Evolutionary conservation across 2,329 filamentous ascomycete species (phyloP).

Genomic region (Paracorniculantispora psalliotae): DNA sequence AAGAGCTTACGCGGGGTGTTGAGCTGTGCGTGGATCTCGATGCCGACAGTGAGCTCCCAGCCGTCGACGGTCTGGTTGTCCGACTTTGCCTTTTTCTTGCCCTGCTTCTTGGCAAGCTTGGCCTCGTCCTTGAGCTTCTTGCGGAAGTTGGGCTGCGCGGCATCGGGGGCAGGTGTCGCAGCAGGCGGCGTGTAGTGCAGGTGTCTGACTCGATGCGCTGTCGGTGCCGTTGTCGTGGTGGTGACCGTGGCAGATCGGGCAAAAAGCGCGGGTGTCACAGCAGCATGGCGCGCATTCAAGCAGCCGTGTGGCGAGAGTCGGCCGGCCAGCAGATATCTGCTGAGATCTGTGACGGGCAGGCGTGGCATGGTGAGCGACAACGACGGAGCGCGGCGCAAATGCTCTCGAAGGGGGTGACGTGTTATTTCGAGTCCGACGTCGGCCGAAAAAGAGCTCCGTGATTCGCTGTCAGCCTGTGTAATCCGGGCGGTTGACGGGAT

Average conservation of each 20-base stretch:
- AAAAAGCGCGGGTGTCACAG: conserved; percentile 17
- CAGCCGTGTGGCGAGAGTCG: conserved; percentile 40
- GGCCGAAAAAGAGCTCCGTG: background rate
- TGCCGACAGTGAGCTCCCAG: conserved; percentile 93
- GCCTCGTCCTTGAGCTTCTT: conserved; percentile 69
- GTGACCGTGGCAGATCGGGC: conserved; percentile 14
- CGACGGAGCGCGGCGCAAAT: background rate
- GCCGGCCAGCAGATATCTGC: conserved; percentile 46
- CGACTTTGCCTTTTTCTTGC: conserved; percentile 41
- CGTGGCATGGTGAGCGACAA: conserved; percentile 36
- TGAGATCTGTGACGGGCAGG: conserved; percentile 38
- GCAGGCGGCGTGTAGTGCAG: conserved; percentile 29
- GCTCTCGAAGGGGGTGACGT: conserved; percentile 3
- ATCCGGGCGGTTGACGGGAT: background rate
- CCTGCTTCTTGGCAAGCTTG: conserved; percentile 65
- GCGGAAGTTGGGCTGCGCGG: conserved; percentile 49
- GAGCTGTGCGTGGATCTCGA: conserved; percentile 95
- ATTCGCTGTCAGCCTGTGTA: background rate
- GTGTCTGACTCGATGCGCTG: conserved; percentile 19
- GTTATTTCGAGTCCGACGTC: conserved; percentile 11
- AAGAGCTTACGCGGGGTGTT: conserved; percentile 89
- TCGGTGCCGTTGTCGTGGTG: background rate
- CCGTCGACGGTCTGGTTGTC: conserved; percentile 51
- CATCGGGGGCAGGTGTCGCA: conserved; percentile 17
- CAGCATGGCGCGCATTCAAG: conserved; percentile 21